Evolutionary conservation across 352 stramenopile genomes (phyloP).

Genomic region (Pythium sp.): DNA sequence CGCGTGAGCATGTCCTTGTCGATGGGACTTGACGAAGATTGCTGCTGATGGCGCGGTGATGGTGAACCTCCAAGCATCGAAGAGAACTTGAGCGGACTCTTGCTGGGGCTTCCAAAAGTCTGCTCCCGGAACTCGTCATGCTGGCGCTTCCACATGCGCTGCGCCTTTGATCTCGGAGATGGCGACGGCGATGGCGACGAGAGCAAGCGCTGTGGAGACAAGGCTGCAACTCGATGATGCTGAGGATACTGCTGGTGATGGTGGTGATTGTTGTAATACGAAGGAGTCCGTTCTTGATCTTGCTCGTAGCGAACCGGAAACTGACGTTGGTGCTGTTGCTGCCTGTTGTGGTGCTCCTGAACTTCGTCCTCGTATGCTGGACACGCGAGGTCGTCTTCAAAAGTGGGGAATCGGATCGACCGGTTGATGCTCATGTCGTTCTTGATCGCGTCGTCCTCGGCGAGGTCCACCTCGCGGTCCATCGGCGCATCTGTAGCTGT

Average conservation of each 20-base stretch:
- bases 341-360: neutral
- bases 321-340: neutral
- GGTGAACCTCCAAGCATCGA: neutral
- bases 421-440: conserved; percentile 21
- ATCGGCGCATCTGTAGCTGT: neutral
- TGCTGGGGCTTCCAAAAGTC: conserved; percentile 12
- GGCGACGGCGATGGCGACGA: conserved; percentile 23
- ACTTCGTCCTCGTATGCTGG: conserved; percentile 52
- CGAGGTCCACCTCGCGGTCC: conserved; percentile 10
- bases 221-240: neutral
- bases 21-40: conserved; percentile 16
- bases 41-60: neutral
- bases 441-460: conserved; percentile 22
- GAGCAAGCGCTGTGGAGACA: conserved; percentile 12
- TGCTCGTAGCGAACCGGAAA: neutral
- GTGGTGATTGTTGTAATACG: neutral
- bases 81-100: conserved; percentile 10
- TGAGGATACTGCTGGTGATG: neutral
- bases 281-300: neutral
- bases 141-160: conserved; percentile 23
- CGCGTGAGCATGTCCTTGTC: conserved; percentile 41
- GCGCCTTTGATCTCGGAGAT: conserved; percentile 17
- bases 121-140: conserved; percentile 25
- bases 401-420: conserved; percentile 33
- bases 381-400: conserved; percentile 59